Base-by-base conservation (phyloP, 129 eudicot species). In the Scalesia atractyloides region DNA sequence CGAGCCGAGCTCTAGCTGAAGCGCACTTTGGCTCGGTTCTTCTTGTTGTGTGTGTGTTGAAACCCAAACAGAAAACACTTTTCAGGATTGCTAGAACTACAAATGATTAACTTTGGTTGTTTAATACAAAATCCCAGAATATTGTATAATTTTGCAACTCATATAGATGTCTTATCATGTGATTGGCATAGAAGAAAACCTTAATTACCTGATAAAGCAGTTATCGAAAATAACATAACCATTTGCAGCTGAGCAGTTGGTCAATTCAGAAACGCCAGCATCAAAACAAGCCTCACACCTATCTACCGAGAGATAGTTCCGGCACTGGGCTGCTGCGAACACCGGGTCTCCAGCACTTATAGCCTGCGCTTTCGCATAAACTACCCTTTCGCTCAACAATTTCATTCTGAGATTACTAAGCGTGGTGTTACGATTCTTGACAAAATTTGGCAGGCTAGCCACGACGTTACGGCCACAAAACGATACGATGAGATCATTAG, bases 181-280 rank as follows among this genome's bases (percentile, higher is more conserved):
- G 41, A 58, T 75, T 67, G 74, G 67, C 58, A 17, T 4, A 44
- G 44, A 50, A 58, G n/a, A 9, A 33, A 12, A 51, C 39, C 34
- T 1, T 3, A 2, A 30, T 20, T 54, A 77, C 96, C 96, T 87
- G 59, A 87, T 61, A 68, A 83, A 85, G 78, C 91, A 82, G 66
- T 88, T 85, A 73, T 90, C 93, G 14, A 82, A 79, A 8, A 79
- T 49, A 16, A 85, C 79, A 17, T 86, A 86, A 64, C 93, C 96
- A 54, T 76, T 90, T 2, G 87, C 88, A 49, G 68, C 84, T 5
- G 82, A 73, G 84, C 96, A 86, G 58, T 71, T 79, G 24, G 79
- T 26, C 3, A 90, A 72, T 76, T 37, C 22, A 18, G 78, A 46
- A 33, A 81, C 91, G 0, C 80, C 93, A 19, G 83, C 87, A 77